phyloP scores from a whole-genome alignment of 2,329 filamentous ascomycete species.

The Trichophyton verrucosum region DNA sequence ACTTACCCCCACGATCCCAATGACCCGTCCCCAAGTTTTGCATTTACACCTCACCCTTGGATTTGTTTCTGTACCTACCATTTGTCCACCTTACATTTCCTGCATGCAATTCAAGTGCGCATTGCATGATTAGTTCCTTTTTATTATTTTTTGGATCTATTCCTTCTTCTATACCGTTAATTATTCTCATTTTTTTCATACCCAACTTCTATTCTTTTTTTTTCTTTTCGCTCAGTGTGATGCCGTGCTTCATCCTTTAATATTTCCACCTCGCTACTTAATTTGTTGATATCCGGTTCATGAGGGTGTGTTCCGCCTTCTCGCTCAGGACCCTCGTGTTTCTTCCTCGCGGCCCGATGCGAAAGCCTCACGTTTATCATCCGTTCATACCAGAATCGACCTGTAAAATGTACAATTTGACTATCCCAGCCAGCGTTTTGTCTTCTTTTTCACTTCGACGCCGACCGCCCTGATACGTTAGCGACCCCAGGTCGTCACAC shows the following conservation, averaged over 20 bases:
- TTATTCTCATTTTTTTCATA: background rate
- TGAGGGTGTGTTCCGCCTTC: background rate
- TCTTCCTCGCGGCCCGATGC: background rate
- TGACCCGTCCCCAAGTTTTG: background rate
- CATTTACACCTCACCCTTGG: background rate
- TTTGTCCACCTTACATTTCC: background rate
- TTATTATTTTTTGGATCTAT: background rate
- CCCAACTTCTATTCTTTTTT: background rate
- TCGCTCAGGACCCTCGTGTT: background rate
- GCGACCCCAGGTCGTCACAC: background rate
- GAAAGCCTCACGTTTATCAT: background rate
- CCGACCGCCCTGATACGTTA: background rate
- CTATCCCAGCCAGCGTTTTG: background rate
- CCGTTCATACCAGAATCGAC: background rate
- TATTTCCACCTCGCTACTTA: background rate
- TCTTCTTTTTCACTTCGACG: background rate
- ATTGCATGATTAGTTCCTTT: background rate
- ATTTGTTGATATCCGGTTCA: background rate
- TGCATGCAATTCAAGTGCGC: background rate
- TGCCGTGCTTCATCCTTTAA: background rate
- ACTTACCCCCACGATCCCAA: background rate
- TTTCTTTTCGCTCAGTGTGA: background rate
- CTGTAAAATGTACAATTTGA: conserved; percentile 1
- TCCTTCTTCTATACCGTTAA: background rate
- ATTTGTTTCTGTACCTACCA: background rate